Conservation (phyloP, 371 early-diverging fungal genomes). For the Syncephalastrum sp. region DNA sequence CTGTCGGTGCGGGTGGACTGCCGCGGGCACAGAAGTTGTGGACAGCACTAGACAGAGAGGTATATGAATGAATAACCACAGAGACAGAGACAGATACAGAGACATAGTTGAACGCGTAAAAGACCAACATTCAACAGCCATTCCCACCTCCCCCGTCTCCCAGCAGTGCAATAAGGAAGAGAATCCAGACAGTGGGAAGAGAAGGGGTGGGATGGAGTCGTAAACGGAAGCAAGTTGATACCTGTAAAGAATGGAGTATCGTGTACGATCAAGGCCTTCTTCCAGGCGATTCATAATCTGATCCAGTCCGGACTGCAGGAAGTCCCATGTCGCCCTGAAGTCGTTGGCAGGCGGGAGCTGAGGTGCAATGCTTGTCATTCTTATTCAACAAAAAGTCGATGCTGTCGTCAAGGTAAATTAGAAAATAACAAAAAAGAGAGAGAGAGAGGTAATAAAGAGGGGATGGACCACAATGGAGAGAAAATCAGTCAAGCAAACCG, state of each 20-base stretch:
- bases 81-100: too few species aligned
- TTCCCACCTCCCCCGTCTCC: too few species aligned
- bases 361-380: not conserved
- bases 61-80: too few species aligned
- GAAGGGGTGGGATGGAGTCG: not conserved
- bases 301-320: constrained; percentile 76
- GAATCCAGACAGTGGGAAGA: too few species aligned
- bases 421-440: not conserved
- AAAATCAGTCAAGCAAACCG: not conserved
- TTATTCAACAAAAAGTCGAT: too few species aligned
- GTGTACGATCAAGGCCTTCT: constrained; percentile 69
- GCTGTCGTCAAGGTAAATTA: not conserved
- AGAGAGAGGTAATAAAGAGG: not conserved
- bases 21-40: constrained; percentile 81
- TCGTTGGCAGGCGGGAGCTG: constrained; percentile 48
- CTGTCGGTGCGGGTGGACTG: constrained; percentile 19
- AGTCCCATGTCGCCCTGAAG: constrained; percentile 73
- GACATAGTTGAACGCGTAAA: too few species aligned
- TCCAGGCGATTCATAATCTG: constrained; percentile 77
- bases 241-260: constrained; percentile 90
- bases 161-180: not conserved
- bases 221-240: constrained; percentile 24
- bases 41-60: constrained; percentile 56
- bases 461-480: constrained; percentile 1
- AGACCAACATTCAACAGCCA: too few species aligned